Base-by-base conservation (phyloP, 306 rosid genomes). In the Pterocarpus macrocarpus region DNA sequence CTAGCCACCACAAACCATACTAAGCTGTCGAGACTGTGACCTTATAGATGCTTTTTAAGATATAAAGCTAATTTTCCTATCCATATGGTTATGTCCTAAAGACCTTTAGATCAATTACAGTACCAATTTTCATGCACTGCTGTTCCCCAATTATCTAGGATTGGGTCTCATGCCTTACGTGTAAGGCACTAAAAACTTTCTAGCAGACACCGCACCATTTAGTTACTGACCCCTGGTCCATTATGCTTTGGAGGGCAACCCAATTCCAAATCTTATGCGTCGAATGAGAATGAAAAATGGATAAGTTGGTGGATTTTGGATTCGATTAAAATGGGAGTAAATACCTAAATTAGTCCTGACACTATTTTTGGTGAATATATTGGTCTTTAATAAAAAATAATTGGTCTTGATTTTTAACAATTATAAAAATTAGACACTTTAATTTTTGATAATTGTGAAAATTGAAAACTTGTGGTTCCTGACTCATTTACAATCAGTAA, bases 81-180 rank as follows among this genome's bases (percentile, higher is more conserved):
- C 75, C 79, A 32, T 70, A 75, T 59, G 81, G 66, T 16, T 58
- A 73, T 75, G 32, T 59, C 45, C 65, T 70, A 47, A 45, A 78
- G 1, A 53, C 32, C 70, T 63, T 75, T 63, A 32, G 52, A 69
- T 56, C 14, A 64, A 76, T 64, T n/a, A 69, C 45, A 56, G 38
- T 70, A 59, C 82, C 39, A 9, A 61, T 71, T 75, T 8, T 8
- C 47, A 44, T 69, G 80, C 68, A 44, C 2, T 78, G 66, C 1
- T 78, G 86, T 85, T 76, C 76, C 88, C 80, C 72, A 80, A 76
- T 80, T 53, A 70, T 45, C 45, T 76, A 47, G 52, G 39, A 44
- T 15, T 75, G 41, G 47, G 66, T 63, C 74, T 63, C 69, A 34
- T 47, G 34, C 33, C 80, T 62, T 85, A 58, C 64, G 83, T 81